Percentiles rank a stretch among this genome's conserved stretches.
These are phyloP conservation scores for Fraxinus greggii DNA, from an alignment of 305 asterid genomes.

Conservation along the genomic window DNA sequence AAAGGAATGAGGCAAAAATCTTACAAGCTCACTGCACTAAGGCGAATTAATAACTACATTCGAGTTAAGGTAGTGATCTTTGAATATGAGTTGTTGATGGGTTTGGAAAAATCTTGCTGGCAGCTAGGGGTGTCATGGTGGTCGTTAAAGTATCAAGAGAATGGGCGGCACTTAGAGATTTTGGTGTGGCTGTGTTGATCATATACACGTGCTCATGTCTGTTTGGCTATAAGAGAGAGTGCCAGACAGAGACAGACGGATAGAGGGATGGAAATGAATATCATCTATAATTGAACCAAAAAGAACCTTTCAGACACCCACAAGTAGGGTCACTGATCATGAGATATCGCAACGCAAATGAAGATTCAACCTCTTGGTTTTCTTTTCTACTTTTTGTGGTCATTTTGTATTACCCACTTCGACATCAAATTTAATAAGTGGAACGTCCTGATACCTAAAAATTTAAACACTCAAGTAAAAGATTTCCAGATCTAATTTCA, in stretches of 20 bases:
- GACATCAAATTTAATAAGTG: background rate
- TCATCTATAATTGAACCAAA: background rate
- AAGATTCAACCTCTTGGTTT: background rate
- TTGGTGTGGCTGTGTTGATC: background rate
- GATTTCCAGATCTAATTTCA: background rate
- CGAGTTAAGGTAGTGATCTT: background rate
- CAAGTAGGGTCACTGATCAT: background rate
- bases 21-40: background rate
- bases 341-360: background rate
- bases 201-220: background rate
- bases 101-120: background rate
- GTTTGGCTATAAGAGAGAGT: background rate
- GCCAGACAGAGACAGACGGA: background rate
- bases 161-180: background rate
- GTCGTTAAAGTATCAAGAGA: background rate
- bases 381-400: background rate
- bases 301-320: background rate
- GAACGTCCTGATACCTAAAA: background rate
- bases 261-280: background rate
- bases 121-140: background rate
- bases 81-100: background rate
- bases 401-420: conserved; percentile 2
- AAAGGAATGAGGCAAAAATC: background rate
- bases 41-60: background rate
- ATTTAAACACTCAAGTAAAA: background rate